Evolutionary conservation across 75 land plant genomes (phyloP).

Genomic region (Pinus taeda): DNA sequence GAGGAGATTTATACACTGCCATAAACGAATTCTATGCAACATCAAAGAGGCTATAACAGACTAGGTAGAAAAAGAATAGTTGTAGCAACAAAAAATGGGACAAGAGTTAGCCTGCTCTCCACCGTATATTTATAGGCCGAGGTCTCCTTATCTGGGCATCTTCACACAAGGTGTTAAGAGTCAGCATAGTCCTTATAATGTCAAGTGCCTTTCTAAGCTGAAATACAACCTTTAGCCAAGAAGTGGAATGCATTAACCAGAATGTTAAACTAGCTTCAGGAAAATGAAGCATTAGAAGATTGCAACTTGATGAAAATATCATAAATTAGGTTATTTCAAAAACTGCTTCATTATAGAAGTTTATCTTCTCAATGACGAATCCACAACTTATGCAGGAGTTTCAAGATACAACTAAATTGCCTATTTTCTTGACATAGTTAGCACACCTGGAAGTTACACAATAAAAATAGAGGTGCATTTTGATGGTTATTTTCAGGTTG

Average conservation of each 20-base stretch:
- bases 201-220: too few species aligned
- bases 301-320: neutral
- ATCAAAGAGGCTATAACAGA: neutral
- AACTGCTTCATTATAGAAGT: neutral
- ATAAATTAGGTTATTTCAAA: neutral
- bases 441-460: neutral
- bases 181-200: neutral
- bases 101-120: neutral
- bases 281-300: neutral
- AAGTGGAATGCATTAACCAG: neutral
- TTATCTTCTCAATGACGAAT: neutral
- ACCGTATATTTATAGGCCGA: neutral
- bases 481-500: too few species aligned
- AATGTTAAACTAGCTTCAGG: neutral
- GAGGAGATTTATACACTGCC: neutral
- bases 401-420: neutral
- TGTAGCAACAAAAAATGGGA: neutral
- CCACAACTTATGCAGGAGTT: neutral
- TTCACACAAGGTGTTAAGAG: neutral
- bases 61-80: neutral
- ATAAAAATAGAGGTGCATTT: too few species aligned
- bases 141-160: neutral
- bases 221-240: neutral
- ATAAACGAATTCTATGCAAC: neutral
- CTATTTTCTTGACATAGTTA: neutral